Evolutionary conservation across 2,329 filamentous ascomycete species (phyloP).

Genomic region (Pseudogymnoascus sp.): DNA sequence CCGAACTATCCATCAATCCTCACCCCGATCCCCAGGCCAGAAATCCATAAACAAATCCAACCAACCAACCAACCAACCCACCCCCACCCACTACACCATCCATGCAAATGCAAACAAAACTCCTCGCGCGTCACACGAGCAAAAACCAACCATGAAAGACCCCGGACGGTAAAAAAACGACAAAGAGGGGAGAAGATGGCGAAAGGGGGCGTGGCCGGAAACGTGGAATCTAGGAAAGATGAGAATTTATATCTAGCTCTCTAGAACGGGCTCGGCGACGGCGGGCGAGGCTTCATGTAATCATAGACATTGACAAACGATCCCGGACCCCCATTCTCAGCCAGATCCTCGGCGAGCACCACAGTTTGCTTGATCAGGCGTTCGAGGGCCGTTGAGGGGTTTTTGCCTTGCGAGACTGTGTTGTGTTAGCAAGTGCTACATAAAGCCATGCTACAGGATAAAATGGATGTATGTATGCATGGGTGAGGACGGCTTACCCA

Average conservation of each 20-base stretch:
- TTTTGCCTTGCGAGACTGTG: constrained; percentile 81
- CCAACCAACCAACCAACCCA: neutral
- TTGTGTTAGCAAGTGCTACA: constrained; percentile 23
- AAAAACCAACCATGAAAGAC: neutral
- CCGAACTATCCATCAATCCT: no score
- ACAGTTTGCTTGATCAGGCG: constrained; percentile 79
- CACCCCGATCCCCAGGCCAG: no score
- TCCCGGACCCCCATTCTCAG: constrained; percentile 69
- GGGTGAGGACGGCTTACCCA: constrained; percentile 52
- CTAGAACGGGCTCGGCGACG: neutral
- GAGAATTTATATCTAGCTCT: neutral
- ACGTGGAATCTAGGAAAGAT: neutral
- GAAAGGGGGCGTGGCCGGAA: no score
- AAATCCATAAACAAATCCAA: neutral
- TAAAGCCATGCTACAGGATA: neutral
- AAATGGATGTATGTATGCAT: neutral
- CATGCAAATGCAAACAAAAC: neutral
- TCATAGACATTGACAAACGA: constrained; percentile 68
- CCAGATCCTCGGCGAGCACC: constrained; percentile 74
- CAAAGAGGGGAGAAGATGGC: neutral
- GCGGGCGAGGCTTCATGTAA: constrained; percentile 30
- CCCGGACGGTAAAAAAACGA: neutral
- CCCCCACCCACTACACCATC: neutral
- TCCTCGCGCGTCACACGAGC: neutral
- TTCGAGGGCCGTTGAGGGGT: constrained; percentile 77